These are phyloP conservation scores for Pyracantha coccinea DNA, from an alignment of 331 rosid species.

Conservation along the genomic window DNA sequence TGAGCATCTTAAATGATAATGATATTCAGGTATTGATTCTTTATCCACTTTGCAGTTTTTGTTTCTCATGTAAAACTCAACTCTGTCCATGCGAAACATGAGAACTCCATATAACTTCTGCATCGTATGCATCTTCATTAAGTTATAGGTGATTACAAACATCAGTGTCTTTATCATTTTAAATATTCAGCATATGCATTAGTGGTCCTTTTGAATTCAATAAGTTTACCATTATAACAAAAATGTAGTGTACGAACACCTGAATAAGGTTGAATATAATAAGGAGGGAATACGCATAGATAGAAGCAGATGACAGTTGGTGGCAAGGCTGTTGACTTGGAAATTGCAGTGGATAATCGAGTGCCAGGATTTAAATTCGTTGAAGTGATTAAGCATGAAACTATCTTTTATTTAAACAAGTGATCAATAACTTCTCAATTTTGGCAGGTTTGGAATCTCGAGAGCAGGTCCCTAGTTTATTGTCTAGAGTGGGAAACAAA, in stretches of 20 bases:
- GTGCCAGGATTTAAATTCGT: constrained; percentile 6
- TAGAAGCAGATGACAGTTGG: constrained; percentile 1
- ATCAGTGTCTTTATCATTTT: neutral
- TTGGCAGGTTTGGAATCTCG: constrained; percentile 95
- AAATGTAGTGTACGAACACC: neutral
- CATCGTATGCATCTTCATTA: neutral
- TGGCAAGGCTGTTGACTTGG: constrained; percentile 5
- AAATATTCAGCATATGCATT: neutral
- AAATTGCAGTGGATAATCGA: constrained; percentile 15
- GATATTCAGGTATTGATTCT: constrained; percentile 70
- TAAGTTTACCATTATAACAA: neutral
- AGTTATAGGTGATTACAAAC: neutral
- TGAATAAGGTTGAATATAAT: neutral
- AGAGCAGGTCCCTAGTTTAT: constrained; percentile 59
- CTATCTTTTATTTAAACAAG: neutral
- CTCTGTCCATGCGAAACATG: neutral
- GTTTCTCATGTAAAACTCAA: neutral
- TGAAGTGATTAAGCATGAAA: constrained; percentile 1
- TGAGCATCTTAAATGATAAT: constrained; percentile 76
- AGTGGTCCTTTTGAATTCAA: neutral
- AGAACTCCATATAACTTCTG: neutral
- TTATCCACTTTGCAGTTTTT: constrained; percentile 6
- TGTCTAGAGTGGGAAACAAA: constrained; percentile 80
- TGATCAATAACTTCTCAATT: neutral
- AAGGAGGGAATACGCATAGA: neutral